Conservation (phyloP, 2,329 filamentous ascomycete genomes). For the Ambrosiella xylebori region DNA sequence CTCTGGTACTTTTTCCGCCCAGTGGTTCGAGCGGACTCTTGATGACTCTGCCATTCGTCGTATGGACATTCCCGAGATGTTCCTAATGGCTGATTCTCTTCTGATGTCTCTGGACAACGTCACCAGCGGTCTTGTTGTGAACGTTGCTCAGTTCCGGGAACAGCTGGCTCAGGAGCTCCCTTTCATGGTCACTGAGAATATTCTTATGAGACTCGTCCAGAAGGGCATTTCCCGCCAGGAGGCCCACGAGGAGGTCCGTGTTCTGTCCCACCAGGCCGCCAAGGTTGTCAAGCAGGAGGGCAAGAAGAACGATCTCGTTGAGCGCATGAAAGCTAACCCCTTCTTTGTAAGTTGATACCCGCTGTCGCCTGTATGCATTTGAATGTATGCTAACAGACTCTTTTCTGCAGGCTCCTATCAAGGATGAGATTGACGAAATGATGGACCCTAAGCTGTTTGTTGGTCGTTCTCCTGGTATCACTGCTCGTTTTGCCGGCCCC, state of each 20-base stretch:
- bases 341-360: slow-evolving; percentile 42
- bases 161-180: slow-evolving; percentile 62
- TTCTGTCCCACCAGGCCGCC: slow-evolving; percentile 61
- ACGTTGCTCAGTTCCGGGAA: slow-evolving; percentile 52
- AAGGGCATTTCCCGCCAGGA: slow-evolving; percentile 60
- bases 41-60: slow-evolving; percentile 55
- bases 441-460: slow-evolving; percentile 41
- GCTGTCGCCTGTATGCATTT: background rate
- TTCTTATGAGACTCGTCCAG: slow-evolving; percentile 63
- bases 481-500: slow-evolving; percentile 27
- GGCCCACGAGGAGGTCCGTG: slow-evolving; percentile 72
- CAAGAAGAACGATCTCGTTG: slow-evolving; percentile 58
- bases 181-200: slow-evolving; percentile 56
- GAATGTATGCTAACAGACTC: background rate
- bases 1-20: slow-evolving; percentile 19
- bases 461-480: slow-evolving; percentile 28
- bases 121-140: slow-evolving; percentile 54
- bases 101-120: slow-evolving; percentile 52
- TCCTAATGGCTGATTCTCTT: slow-evolving; percentile 52
- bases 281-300: slow-evolving; percentile 35
- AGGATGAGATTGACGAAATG: slow-evolving; percentile 49
- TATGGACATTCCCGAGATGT: slow-evolving; percentile 47
- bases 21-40: slow-evolving; percentile 46
- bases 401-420: slow-evolving; percentile 33
- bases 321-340: slow-evolving; percentile 51